Base-by-base conservation (phyloP, 2,329 filamentous ascomycete genomes). In the Onygena corvina region DNA sequence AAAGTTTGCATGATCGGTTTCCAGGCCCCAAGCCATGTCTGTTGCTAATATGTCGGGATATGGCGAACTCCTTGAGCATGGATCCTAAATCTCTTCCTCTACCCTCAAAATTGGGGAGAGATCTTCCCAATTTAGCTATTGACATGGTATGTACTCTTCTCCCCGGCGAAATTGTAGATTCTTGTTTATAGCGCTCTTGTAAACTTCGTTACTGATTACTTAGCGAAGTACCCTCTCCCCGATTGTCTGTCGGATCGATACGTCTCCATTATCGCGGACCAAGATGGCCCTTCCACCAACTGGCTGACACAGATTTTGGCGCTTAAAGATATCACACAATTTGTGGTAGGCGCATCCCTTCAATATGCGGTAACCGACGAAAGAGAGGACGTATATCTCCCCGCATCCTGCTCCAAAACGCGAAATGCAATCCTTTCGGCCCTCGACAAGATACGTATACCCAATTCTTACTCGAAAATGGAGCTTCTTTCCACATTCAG, bases 301-400 rank as follows among this genome's bases (percentile, higher is more conserved):
- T 70, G 67, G 67, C 55, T 70, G 8, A 49, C 61, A 3, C 65
- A 68, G 46, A 66, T 68, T 44, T 56, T 70, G 3, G 61, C 67
- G 0, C 59, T 70, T 8, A 57, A 66, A 50, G 67, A 70, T 56
- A 57, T 69, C 6, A 61, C 64, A 0, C 62, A 65, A 9, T 70
- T 66, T 47, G 58, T 68, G 2, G 60, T 69, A 6, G 66, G 62
- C 9, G 66, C 67, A 9, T 68, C 64, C 1, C 50, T 70, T 21
- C 67, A 70, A 38, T 65, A 67, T 50, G 53, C 58, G 2, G 61
- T 63, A 9, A 65, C 66, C 46, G 53, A 58, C 44, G 66, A 67
- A 42, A 63, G 57, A 3, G 57, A 59, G n/a, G 61, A 67, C 54
- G 35, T 62, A 18, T 60, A 57, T 6, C 59, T 70, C 4, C 62